Base-by-base conservation (phyloP, 306 rosid genomes). In the Abrus precatorius region DNA sequence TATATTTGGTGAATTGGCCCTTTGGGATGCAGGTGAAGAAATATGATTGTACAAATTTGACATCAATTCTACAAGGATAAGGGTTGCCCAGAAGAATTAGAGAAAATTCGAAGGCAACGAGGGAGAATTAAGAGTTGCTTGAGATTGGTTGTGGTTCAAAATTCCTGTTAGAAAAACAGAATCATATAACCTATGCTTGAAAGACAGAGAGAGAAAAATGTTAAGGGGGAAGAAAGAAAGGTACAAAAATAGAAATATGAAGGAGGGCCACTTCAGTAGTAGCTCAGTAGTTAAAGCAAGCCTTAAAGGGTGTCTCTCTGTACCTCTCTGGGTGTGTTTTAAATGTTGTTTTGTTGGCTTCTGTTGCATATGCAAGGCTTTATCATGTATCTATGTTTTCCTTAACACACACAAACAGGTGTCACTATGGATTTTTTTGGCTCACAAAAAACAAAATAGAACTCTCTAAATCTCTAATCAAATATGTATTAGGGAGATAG, bases 251-350 rank as follows among this genome's bases (percentile, higher is more conserved):
- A 86, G 77, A 86, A 83, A 74, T 53, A 79, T 53, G 72, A 80
- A 75, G 83, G 82, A 84, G 85, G 87, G 77, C 81, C 90, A 86
- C 90, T 84, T 77, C 57, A 80, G 84, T 65, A 84, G 84, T 79
- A 79, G 85, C 81, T 80, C 87, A 86, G 87, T 60, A 66, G 85
- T 86, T 84, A 80, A 83, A 84, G 84, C 83, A 76, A 72, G 87
- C 82, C 77, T 76, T 80, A 67, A 86, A 67, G 83, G 69, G 57
- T 80, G 76, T 84, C 78, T 67, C 81, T 63, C 44, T 83, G 70
- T 79, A 76, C 81, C 45, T 63, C 82, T 86, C 74, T 79, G 64
- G 49, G 55, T 78, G 60, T 86, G 84, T 74, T 78, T 78, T 70
- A n/a, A 78, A 74, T 86, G 72, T 54, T 48, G 67, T 72, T 72